phyloP scores from a whole-genome alignment of 129 eudicot species.

The Mikania micrantha region DNA sequence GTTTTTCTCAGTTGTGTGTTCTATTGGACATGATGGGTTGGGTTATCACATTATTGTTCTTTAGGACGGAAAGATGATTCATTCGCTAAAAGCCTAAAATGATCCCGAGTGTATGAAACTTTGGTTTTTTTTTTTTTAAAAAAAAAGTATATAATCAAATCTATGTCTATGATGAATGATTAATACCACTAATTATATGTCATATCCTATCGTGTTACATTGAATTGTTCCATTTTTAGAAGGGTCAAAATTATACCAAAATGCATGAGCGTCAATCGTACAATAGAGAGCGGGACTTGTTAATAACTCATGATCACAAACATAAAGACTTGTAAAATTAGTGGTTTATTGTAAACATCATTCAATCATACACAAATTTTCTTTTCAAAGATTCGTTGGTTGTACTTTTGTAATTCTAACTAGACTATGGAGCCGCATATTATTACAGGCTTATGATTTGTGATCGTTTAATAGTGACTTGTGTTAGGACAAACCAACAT shows the following conservation, averaged over 20 bases:
- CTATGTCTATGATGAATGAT: neutral
- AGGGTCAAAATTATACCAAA: neutral
- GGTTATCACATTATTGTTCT: too few species aligned
- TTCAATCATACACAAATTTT: neutral
- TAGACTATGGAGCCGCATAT: too few species aligned
- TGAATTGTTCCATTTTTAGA: neutral
- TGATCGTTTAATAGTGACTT: too few species aligned
- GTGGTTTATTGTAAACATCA: conserved; percentile 8
- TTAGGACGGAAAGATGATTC: too few species aligned
- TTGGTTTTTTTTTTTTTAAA: too few species aligned
- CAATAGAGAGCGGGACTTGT: conserved; percentile 14
- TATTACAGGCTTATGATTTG: too few species aligned
- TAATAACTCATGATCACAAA: conserved; percentile 8
- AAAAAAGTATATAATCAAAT: neutral
- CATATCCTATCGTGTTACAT: conserved; percentile 7
- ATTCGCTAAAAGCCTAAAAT: too few species aligned
- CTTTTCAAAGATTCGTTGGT: neutral
- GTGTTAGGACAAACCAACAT: too few species aligned
- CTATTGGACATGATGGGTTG: too few species aligned
- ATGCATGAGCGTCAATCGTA: conserved; percentile 15
- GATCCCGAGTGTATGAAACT: too few species aligned
- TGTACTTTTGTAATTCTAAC: neutral
- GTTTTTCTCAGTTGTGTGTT: too few species aligned
- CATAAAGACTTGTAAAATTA: conserved; percentile 19
- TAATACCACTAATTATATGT: neutral